Base-by-base conservation (phyloP, 257 asterid species). In the Fraxinus cuspidata region DNA sequence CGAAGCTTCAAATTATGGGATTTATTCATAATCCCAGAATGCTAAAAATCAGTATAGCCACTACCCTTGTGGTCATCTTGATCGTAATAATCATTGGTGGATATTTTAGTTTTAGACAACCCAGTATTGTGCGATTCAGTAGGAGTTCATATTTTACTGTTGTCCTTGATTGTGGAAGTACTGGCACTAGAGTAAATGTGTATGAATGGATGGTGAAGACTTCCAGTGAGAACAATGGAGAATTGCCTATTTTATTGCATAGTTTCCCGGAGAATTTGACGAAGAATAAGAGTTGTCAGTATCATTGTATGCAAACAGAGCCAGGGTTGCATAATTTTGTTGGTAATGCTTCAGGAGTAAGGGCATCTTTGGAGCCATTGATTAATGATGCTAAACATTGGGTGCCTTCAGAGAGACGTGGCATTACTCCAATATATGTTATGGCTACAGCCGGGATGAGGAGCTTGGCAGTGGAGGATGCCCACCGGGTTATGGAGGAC, bases 381-480 rank as follows among this genome's bases (percentile, higher is more conserved):
- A 85, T 93, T 78, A 85, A 81, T 65, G 88, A 85, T 77, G 97
- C 97, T 0, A 88, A 93, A 71, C 83, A 74, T 79, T 78, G 81
- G 91, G 96, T 91, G 49, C 96, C 97, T 0, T 34, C 65, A 67
- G 86, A 85, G 64, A 88, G 82, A 80, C 91, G 82, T 29, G 60
- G 77, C 12, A 19, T 12, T 6, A 90, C 93, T 15, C 96, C 96
- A 80, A 80, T 93, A 21, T 87, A 91, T 47, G 86, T 93, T 83
- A 74, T 93, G 51, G 96, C 92, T 77, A 93, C 97, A 40, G 97
- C 98, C 44, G 97, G 97, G 56, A 87, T 93, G 98, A 93, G 97
- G 84, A 85, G 90, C 80, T 82, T 93, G 80, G 49, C 23, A 0
- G 53, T 75, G 74, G 78, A 86, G 23, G 88, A 83, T 78, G 90